Percentiles rank a stretch among this genome's conserved stretches.
Evolutionary conservation across 495 filamentous ascomycete species (phyloP).

Genomic region (Durotheca rogersii): DNA sequence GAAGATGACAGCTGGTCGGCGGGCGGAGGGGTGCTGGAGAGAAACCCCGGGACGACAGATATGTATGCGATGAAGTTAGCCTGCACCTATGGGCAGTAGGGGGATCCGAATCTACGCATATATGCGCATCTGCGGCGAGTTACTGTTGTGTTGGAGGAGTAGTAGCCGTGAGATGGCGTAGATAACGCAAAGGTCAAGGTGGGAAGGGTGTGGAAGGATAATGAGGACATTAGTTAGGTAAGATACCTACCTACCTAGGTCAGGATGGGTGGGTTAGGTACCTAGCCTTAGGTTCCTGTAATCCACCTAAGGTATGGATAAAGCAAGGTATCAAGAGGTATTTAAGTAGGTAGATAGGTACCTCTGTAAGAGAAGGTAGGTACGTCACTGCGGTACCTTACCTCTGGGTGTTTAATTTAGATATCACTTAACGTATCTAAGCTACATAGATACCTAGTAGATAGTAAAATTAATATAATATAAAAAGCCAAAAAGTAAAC

Average conservation of each 20-base stretch:
- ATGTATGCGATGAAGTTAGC: constrained; percentile 6
- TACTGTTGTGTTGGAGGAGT: too few relatives aligned
- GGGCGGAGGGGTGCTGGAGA: background rate
- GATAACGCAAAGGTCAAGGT: background rate
- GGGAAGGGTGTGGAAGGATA: background rate
- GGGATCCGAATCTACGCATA: constrained; percentile 17
- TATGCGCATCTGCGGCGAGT: constrained; percentile 32
- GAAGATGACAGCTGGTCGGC: background rate
- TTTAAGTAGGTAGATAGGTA: background rate
- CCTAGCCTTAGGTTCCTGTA: background rate
- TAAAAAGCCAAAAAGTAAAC: too few relatives aligned
- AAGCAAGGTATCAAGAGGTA: too few relatives aligned
- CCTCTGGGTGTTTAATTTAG: too few relatives aligned
- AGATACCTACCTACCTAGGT: background rate
- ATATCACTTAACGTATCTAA: too few relatives aligned
- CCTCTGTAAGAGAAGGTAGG: too few relatives aligned
- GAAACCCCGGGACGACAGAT: background rate
- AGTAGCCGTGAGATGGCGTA: background rate
- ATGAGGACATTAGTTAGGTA: background rate
- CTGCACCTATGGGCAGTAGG: background rate
- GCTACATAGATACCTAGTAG: too few relatives aligned
- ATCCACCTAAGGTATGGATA: too few relatives aligned
- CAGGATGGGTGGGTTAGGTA: too few relatives aligned
- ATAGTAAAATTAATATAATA: too few relatives aligned
- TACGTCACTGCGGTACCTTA: too few relatives aligned